Conservation (phyloP, 2,329 filamentous ascomycete species). For the Scleromitrula shiraiana region DNA sequence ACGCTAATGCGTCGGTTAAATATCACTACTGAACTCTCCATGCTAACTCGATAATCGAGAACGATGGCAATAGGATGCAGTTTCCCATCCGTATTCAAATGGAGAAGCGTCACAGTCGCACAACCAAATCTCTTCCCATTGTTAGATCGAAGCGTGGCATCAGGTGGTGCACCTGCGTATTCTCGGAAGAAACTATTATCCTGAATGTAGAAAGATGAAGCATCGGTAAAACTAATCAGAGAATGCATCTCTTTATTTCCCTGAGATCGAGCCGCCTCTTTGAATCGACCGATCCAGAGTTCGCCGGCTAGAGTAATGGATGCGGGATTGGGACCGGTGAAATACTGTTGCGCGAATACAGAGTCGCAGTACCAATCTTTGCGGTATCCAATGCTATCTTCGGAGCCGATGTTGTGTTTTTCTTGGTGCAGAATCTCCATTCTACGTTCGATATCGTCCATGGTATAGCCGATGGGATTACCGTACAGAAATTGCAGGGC, state of each 20-base stretch:
- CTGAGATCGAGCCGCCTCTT: conserved; percentile 12
- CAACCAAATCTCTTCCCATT: conserved; percentile 23
- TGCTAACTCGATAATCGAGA: conserved; percentile 37
- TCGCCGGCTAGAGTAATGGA: conserved; percentile 17
- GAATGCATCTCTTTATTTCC: conserved; percentile 10
- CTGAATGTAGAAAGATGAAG: conserved; percentile 20
- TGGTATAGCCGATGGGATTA: conserved; percentile 9
- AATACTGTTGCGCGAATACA: conserved; percentile 36
- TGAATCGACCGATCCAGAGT: conserved; percentile 20
- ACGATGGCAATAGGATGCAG: conserved; percentile 43
- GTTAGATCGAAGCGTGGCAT: conserved; percentile 6
- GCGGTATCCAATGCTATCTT: conserved; percentile 13
- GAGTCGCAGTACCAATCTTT: conserved; percentile 27
- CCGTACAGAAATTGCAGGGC: conserved; percentile 9
- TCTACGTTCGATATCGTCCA: conserved; percentile 6
- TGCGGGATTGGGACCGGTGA: conserved; percentile 31
- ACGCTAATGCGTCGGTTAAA: conserved; percentile 40
- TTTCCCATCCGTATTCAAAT: conserved; percentile 36
- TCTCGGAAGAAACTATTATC: conserved; percentile 26
- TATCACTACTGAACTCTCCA: conserved; percentile 39
- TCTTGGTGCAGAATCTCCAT: not conserved
- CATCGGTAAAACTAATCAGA: conserved; percentile 10
- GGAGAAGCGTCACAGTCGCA: conserved; percentile 37
- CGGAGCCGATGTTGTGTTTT: conserved; percentile 6
- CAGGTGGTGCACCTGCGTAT: conserved; percentile 4